These are phyloP conservation scores for Coniferiporia weirii DNA, from an alignment of 1,284 basidiomycete genomes.

Conservation along the genomic window DNA sequence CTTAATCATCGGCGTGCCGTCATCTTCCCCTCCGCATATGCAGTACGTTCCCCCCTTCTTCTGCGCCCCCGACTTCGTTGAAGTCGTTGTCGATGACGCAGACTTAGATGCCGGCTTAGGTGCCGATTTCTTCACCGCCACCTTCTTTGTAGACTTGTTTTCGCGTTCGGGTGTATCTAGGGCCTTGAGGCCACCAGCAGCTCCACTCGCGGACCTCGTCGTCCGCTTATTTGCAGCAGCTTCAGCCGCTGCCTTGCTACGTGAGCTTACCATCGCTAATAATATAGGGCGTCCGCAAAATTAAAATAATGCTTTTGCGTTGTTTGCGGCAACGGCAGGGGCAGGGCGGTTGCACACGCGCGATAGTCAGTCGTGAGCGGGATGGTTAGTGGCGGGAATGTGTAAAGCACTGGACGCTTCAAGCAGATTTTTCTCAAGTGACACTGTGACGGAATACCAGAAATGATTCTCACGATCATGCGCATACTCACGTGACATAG, in stretches of 20 bases:
- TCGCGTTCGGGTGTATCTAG: background rate
- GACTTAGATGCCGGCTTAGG: background rate
- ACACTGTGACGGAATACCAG: background rate
- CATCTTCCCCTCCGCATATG: conserved; percentile 57
- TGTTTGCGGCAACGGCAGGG: background rate
- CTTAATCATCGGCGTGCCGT: conserved; percentile 77
- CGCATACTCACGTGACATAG: background rate
- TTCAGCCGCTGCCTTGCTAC: conserved; percentile 15
- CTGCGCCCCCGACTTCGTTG: background rate
- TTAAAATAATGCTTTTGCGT: background rate
- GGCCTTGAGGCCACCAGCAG: background rate
- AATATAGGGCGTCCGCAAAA: background rate
- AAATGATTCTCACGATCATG: background rate
- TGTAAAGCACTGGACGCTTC: background rate
- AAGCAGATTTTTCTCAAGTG: background rate
- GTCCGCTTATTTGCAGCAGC: conserved; percentile 11
- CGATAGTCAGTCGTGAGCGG: background rate
- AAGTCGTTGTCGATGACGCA: background rate
- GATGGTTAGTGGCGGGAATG: background rate
- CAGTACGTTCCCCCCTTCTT: conserved; percentile 39
- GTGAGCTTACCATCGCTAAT: conserved; percentile 15
- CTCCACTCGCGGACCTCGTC: conserved; percentile 8
- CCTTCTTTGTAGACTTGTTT: background rate
- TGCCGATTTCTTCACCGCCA: conserved; percentile 1
- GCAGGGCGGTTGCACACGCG: background rate